Percentiles rank a stretch among this genome's conserved stretches.
Conservation (phyloP, 345 rosid genomes). For the Alliaria petiolata region DNA sequence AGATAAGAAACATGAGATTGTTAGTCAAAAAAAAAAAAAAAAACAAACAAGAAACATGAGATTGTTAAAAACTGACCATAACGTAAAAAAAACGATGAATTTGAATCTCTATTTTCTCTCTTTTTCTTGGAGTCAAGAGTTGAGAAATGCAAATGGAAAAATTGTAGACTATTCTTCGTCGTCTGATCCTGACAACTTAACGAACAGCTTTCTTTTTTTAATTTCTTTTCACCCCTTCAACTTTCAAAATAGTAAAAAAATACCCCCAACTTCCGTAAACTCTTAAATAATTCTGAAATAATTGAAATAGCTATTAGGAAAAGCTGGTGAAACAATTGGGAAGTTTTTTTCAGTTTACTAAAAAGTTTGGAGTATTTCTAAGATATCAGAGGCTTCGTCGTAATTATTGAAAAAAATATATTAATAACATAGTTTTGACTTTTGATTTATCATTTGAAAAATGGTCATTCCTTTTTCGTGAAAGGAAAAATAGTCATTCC, state of each 20-base stretch:
- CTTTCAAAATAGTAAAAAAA: neutral
- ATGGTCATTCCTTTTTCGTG: no score
- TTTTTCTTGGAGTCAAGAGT: neutral
- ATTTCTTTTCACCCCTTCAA: neutral
- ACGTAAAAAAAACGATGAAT: neutral
- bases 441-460: no score
- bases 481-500: no score
- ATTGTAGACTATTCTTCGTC: neutral
- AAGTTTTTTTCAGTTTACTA: neutral
- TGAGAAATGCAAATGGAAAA: slow-evolving; percentile 15
- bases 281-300: neutral
- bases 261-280: neutral
- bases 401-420: no score
- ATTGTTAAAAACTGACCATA: slow-evolving; percentile 21
- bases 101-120: neutral
- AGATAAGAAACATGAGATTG: neutral
- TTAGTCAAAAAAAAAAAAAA: no score
- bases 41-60: no score
- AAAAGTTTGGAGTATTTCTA: neutral
- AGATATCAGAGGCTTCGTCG: neutral
- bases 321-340: neutral
- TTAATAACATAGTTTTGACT: no score
- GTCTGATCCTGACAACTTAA: slow-evolving; percentile 1
- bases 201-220: neutral
- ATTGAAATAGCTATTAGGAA: no score